Evolutionary conservation across 768 basidiomycete species (phyloP).

Genomic region (Kwoniella sp.): DNA sequence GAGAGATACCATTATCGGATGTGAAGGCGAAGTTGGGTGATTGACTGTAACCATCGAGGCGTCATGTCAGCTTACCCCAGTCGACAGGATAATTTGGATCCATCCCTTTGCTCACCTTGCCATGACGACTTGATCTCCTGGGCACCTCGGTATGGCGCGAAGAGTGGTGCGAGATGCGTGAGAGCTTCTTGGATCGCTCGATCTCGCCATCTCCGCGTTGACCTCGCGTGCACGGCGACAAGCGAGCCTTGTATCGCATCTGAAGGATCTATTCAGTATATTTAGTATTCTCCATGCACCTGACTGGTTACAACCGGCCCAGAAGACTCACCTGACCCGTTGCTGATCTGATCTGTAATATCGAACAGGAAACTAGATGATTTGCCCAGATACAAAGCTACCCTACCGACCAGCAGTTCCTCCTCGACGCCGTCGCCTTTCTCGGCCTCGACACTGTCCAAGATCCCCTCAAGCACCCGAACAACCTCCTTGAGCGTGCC

Average conservation of each 20-base stretch:
- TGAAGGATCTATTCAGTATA: background rate
- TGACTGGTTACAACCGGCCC: background rate
- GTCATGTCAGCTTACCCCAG: constrained; percentile 1
- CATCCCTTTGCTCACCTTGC: constrained; percentile 34
- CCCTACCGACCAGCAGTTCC: constrained; percentile 41
- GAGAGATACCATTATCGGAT: constrained; percentile 33
- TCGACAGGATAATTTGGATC: background rate
- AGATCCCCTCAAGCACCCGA: constrained; percentile 14
- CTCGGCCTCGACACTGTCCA: constrained; percentile 19
- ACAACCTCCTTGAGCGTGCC: constrained; percentile 20
- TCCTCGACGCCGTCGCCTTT: constrained; percentile 28
- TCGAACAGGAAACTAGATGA: constrained; percentile 30
- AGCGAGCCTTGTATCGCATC: constrained; percentile 9
- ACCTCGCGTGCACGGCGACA: constrained; percentile 24
- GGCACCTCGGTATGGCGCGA: constrained; percentile 26
- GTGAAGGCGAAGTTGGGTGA: constrained; percentile 36
- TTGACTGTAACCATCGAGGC: constrained; percentile 14
- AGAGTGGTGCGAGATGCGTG: constrained; percentile 28
- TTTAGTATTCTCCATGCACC: too few relatives aligned
- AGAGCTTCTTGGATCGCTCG: constrained; percentile 29
- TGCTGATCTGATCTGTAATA: constrained; percentile 15
- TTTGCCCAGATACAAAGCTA: constrained; percentile 36
- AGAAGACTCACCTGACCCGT: constrained; percentile 29
- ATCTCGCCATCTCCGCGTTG: constrained; percentile 33
- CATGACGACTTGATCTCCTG: constrained; percentile 35